phyloP scores from a whole-genome alignment of 257 asterid species.

The Datura wrightii region DNA sequence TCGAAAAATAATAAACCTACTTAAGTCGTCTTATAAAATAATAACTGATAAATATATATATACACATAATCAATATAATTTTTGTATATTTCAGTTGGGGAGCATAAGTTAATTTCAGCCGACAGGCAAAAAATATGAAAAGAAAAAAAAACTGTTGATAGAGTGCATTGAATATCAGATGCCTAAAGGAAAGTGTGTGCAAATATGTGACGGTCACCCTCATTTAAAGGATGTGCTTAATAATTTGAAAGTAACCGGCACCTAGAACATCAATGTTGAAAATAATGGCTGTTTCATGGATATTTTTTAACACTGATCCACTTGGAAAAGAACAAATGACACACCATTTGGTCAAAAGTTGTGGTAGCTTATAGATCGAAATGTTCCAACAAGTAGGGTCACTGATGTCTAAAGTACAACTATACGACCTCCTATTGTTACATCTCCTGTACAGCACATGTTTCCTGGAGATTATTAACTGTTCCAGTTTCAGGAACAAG shows the following conservation, averaged over 20 bases:
- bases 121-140: background rate
- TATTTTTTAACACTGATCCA: background rate
- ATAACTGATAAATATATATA: too few species aligned
- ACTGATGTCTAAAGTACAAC: background rate
- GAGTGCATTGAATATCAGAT: background rate
- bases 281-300: background rate
- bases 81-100: background rate
- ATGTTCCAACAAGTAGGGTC: constrained; percentile 27
- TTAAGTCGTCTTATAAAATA: too few species aligned
- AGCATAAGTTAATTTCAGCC: background rate
- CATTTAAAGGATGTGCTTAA: background rate
- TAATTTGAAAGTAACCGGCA: background rate
- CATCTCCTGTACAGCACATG: background rate
- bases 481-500: background rate
- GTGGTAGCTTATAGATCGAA: background rate
- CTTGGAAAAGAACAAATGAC: background rate
- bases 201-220: background rate
- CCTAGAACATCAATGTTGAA: background rate
- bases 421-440: background rate
- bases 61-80: background rate
- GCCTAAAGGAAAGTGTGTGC: background rate
- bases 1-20: too few species aligned
- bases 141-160: background rate
- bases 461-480: background rate
- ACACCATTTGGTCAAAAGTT: background rate